A percentile compares a stretch with the other conserved stretches of the same genome.
These are phyloP conservation scores for Triadica sebifera DNA, from an alignment of 345 rosid species.

Conservation along the genomic window DNA sequence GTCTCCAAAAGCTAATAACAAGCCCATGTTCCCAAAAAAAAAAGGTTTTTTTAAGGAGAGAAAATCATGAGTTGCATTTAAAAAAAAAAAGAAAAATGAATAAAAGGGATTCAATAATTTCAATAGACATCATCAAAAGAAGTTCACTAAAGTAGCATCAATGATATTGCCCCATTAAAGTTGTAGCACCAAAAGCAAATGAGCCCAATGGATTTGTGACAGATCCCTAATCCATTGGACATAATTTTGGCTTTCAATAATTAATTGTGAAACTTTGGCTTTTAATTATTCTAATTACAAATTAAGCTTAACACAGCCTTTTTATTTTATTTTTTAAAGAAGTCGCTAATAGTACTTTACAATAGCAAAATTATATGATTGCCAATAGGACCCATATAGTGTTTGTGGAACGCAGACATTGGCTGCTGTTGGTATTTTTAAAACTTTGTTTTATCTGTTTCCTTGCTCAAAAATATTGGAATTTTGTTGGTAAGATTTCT, in stretches of 20 bases:
- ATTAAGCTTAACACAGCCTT: too few species aligned
- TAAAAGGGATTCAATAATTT: conserved; percentile 34
- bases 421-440: background rate
- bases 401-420: conserved; percentile 19
- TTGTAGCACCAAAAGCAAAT: conserved; percentile 20
- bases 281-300: conserved; percentile 20
- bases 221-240: conserved; percentile 22
- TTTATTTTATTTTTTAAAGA: background rate
- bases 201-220: conserved; percentile 27
- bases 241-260: conserved; percentile 5
- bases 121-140: conserved; percentile 49
- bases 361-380: conserved; percentile 25
- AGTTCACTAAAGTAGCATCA: conserved; percentile 51
- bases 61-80: conserved; percentile 6
- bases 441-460: conserved; percentile 10
- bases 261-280: conserved; percentile 16
- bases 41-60: background rate
- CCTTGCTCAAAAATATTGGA: conserved; percentile 30
- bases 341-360: conserved; percentile 17
- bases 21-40: conserved; percentile 37
- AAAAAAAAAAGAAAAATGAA: conserved; percentile 12
- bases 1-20: conserved; percentile 27
- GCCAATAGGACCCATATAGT: conserved; percentile 31
- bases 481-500: conserved; percentile 18
- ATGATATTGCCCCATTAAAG: conserved; percentile 36